Conservation (phyloP, 1,284 basidiomycete genomes). For the Ustilago curta region DNA sequence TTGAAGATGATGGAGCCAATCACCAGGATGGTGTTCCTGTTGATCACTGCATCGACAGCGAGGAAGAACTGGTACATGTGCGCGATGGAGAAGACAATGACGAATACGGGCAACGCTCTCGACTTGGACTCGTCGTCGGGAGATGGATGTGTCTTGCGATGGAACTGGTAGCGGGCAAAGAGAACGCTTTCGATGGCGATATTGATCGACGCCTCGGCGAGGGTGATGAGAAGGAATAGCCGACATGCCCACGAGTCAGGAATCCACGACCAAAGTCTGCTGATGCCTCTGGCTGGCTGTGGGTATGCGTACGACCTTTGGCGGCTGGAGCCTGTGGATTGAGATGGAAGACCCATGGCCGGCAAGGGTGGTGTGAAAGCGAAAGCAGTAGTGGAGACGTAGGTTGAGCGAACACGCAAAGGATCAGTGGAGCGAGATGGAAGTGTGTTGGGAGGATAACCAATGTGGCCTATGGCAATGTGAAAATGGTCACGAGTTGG, state of each 20-base stretch:
- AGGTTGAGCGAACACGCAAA: no score
- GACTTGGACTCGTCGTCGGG: conserved; percentile 44
- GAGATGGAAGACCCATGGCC: conserved; percentile 35
- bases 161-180: conserved; percentile 50
- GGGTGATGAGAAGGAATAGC: conserved; percentile 55
- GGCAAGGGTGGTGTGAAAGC: conserved; percentile 11
- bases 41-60: conserved; percentile 57
- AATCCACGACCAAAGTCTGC: conserved; percentile 44
- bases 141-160: conserved; percentile 35
- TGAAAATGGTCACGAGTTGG: conserved; percentile 4
- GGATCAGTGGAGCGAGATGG: no score
- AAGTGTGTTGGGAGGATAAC: background rate
- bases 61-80: conserved; percentile 60
- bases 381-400: background rate
- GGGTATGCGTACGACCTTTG: conserved; percentile 43
- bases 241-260: conserved; percentile 54
- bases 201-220: conserved; percentile 56
- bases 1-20: conserved; percentile 61
- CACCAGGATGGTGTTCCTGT: conserved; percentile 61
- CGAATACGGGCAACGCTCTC: conserved; percentile 55
- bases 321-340: conserved; percentile 27
- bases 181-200: conserved; percentile 60
- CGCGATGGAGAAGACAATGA: conserved; percentile 61
- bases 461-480: background rate
- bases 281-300: conserved; percentile 37